Evolutionary conservation across 768 basidiomycete species (phyloP).

Genomic region (Amanita phalloides): DNA sequence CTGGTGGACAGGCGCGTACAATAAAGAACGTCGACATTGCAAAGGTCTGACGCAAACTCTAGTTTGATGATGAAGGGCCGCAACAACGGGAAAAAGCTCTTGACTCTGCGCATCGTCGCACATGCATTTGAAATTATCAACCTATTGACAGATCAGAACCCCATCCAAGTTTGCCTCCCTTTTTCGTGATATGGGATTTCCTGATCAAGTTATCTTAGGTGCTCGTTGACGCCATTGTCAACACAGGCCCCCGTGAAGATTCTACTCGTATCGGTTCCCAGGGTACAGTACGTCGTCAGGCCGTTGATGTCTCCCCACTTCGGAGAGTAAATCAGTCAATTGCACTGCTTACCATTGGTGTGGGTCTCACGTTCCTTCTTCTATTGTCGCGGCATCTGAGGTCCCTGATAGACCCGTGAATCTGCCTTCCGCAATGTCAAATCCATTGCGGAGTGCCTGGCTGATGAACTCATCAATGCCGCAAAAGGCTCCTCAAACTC

Average conservation of each 20-base stretch:
- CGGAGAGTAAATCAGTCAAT: conserved; percentile 97
- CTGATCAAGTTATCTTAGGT: conserved; percentile 35
- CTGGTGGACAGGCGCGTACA: conserved; percentile 84
- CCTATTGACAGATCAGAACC: conserved; percentile 99
- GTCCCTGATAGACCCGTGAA: conserved; percentile 73
- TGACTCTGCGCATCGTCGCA: conserved; percentile 97
- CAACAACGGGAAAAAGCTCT: conserved; percentile 99
- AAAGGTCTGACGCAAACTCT: conserved; percentile 4
- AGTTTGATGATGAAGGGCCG: conserved; percentile 99
- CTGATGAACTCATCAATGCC: conserved; percentile 99
- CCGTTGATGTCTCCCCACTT: conserved; percentile 98
- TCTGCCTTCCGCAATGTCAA: conserved; percentile 99
- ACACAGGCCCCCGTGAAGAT: conserved; percentile 99
- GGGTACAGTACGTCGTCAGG: conserved; percentile 98
- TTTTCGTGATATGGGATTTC: neutral
- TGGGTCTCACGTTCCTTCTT: conserved; percentile 29
- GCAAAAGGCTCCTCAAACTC: conserved; percentile 99
- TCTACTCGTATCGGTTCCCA: conserved; percentile 99
- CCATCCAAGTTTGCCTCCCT: conserved; percentile 73
- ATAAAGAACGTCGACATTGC: neutral
- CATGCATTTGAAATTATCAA: conserved; percentile 99
- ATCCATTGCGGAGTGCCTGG: conserved; percentile 96
- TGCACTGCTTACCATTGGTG: conserved; percentile 90
- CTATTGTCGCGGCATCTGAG: neutral
- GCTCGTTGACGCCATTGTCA: conserved; percentile 96